Base-by-base conservation (phyloP, 106 monocot genomes). In the Amphibolis antarctica region DNA sequence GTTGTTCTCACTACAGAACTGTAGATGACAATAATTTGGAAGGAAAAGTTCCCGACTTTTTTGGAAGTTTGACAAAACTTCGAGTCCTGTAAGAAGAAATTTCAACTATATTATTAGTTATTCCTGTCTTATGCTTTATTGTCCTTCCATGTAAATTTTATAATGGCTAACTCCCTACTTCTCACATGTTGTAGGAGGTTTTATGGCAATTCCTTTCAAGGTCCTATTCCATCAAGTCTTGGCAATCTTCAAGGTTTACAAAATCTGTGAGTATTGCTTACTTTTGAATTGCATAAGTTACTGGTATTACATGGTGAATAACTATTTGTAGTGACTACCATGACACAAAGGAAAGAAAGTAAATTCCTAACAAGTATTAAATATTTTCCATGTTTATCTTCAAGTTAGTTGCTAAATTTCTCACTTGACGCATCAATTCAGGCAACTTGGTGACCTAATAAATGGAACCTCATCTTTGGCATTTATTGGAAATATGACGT, bases 201-300 rank as follows among this genome's bases (percentile, higher is more conserved):
- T 12, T 44, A 72, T 18, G 71, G 71, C 20, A 72, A 72, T 36
- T 64, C 54, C 6, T 72, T 72, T 17, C 53, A 64, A 45, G 71
- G 71, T 25, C 71, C 71, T 7, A 72, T 72, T 43, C 71, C 63
- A 2, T 55, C 64, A 55, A 55, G 6, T 27, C 30, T 63, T 30
- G 15, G 53, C 12, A 63, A 64, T 53, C 71, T 72, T 21, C 50
- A 7, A 21, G 19, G 44, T 11, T 24, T 71, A 1, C 24, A 3
- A 18, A 25, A 50, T 53, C 17, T 71, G 71, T 71, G 22, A 71
- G 71, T 62, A 11, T n/a, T 49, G 36, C 36, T 48, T 43, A 7
- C 36, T 43, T 9, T 27, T 28, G 23, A 3, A 24, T 48, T n/a
- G 30, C 11, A 28, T 2, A 36, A 7, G 7, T 36, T 36, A 2